phyloP scores from a whole-genome alignment of 1,139 yeast genomes.

The Saccharomyces hybrid region DNA sequence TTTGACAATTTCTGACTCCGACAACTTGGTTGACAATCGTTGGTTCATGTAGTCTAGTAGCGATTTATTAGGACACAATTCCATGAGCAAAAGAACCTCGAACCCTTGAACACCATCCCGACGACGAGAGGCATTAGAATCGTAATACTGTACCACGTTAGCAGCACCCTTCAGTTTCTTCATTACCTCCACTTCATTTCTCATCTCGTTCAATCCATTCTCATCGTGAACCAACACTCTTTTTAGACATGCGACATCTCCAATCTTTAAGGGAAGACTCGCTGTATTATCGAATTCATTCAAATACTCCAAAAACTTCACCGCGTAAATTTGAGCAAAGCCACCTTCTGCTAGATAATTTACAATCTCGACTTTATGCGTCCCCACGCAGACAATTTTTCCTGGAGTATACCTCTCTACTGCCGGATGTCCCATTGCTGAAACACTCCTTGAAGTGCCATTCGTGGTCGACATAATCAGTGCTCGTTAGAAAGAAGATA shows the following conservation, averaged over 20 bases:
- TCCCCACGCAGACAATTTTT: conserved; percentile 54
- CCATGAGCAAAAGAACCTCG: conserved; percentile 90
- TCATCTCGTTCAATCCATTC: conserved; percentile 52
- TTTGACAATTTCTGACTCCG: conserved; percentile 71
- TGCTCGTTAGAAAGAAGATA: background rate
- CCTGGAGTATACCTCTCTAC: conserved; percentile 36
- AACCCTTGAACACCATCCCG: conserved; percentile 35
- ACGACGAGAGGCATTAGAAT: conserved; percentile 85
- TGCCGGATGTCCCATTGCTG: conserved; percentile 2
- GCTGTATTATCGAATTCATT: conserved; percentile 18
- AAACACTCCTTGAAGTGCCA: conserved; percentile 4
- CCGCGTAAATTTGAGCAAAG: conserved; percentile 70
- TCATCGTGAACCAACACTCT: conserved; percentile 71
- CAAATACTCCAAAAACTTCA: conserved; percentile 31
- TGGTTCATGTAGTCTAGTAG: conserved; percentile 90
- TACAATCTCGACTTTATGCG: conserved; percentile 48
- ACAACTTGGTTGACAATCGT: conserved; percentile 70
- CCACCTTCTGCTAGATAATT: conserved; percentile 66
- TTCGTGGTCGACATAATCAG: conserved; percentile 10
- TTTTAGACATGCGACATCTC: conserved; percentile 57
- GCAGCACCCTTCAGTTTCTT: conserved; percentile 70
- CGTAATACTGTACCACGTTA: conserved; percentile 81
- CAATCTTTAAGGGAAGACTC: conserved; percentile 16
- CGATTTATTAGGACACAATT: conserved; percentile 79
- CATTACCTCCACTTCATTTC: conserved; percentile 83